Percentiles rank a stretch among this genome's conserved stretches.
These are phyloP conservation scores for Periconia digitata DNA, from an alignment of 2,329 filamentous ascomycete genomes.

Conservation along the genomic window DNA sequence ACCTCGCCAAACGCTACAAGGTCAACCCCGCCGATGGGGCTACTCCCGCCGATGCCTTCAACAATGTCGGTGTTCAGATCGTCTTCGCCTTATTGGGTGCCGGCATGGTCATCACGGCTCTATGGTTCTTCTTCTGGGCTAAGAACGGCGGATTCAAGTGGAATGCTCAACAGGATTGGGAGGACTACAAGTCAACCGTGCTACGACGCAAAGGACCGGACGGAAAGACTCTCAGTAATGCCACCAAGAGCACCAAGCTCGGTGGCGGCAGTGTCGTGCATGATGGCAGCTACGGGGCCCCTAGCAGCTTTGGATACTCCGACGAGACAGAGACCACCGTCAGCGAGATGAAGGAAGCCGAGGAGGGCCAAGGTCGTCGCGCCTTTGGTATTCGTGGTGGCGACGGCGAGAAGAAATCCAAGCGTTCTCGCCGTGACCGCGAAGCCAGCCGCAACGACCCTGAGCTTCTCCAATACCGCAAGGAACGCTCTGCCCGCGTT, in stretches of 20 bases:
- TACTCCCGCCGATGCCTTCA: conserved; percentile 41
- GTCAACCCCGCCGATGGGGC: conserved; percentile 38
- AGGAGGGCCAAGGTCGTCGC: conserved; percentile 45
- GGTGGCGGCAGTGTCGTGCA: conserved; percentile 85
- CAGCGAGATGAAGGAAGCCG: conserved; percentile 44
- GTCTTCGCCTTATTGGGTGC: conserved; percentile 84
- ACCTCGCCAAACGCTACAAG: conserved; percentile 9
- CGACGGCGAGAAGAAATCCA: conserved; percentile 38
- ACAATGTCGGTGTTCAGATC: conserved; percentile 69
- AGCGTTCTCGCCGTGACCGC: conserved; percentile 56
- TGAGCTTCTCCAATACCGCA: conserved; percentile 79
- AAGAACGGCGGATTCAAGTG: conserved; percentile 94
- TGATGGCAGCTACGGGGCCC: conserved; percentile 53
- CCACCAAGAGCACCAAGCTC: conserved; percentile 77
- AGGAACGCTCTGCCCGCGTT: conserved; percentile 82
- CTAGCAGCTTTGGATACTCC: neutral
- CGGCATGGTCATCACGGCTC: conserved; percentile 69
- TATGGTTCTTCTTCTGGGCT: conserved; percentile 98
- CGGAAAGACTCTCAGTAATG: conserved; percentile 80
- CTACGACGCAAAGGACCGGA: conserved; percentile 86
- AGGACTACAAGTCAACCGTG: conserved; percentile 96
- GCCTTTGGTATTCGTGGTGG: conserved; percentile 45
- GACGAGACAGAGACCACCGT: conserved; percentile 45
- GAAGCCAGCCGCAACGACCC: conserved; percentile 55
- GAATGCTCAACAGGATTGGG: conserved; percentile 82